Evolutionary conservation across 1,284 basidiomycete species (phyloP).

Genomic region (Rhodotorula sp.): DNA sequence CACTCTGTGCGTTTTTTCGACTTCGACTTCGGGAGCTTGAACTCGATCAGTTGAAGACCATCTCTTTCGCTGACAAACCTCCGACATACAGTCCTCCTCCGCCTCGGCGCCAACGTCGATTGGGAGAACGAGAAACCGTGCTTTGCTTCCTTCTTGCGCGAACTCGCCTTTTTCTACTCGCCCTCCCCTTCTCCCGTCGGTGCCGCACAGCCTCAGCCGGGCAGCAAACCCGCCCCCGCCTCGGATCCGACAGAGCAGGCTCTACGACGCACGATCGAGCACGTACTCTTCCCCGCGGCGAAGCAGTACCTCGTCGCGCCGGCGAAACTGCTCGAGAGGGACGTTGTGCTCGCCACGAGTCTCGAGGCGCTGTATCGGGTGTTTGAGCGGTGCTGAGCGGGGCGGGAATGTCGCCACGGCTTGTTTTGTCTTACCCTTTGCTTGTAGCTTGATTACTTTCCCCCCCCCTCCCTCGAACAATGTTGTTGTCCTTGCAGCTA

Average conservation of each 20-base stretch:
- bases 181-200: constrained; percentile 57
- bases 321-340: constrained; percentile 65
- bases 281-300: constrained; percentile 79
- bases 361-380: constrained; percentile 85
- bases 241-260: constrained; percentile 42
- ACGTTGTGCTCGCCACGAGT: constrained; percentile 80
- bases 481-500: not conserved
- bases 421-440: not conserved
- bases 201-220: not conserved
- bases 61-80: not conserved
- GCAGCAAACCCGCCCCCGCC: not conserved
- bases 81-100: constrained; percentile 42
- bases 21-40: not conserved
- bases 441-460: not conserved
- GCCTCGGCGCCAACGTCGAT: constrained; percentile 63
- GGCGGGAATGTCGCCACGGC: not conserved
- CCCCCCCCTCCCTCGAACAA: too few species aligned
- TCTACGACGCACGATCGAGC: constrained; percentile 79
- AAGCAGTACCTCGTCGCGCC: constrained; percentile 70
- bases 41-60: too few species aligned
- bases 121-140: constrained; percentile 84
- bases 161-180: constrained; percentile 86
- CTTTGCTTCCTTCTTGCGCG: constrained; percentile 79
- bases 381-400: constrained; percentile 48
- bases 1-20: constrained; percentile 55